Evolutionary conservation across 2,329 filamentous ascomycete species (phyloP), one percentile per base, ranked within the genome.

Genomic region (Trichocomaceae sp.): DNA sequence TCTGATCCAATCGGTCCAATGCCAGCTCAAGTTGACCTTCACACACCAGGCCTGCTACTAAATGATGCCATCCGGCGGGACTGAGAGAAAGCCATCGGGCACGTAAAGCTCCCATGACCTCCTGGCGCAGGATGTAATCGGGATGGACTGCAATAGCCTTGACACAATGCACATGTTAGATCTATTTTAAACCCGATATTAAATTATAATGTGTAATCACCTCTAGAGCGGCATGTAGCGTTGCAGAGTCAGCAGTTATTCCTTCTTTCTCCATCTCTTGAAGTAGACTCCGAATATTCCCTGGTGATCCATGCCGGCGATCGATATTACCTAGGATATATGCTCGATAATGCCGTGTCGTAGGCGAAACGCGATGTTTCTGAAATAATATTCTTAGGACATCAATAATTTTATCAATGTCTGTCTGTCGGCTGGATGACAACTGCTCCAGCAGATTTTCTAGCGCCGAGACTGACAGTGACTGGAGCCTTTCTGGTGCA

Each of bases 21-120:
- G 90, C 91, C 59, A 91, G 75, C 72, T 97, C 93, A 59, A 89
- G 85, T 63, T 95, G 86, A 0, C 84, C 82, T 62, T 96, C 91
- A 19, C 90, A 81, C 35, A 97, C 76, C 57, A 95, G 72, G 0
- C 89, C 90, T 9, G 89, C 73, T 1, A 86, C 80, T 19, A 95
- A 77, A 64, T 81, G 83, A 62, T 87, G 82, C 66, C 81, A 81
- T 8, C 84, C 86, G 6, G 79, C 76, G 10, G 77, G 79, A 42
- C 78, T 82, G 8, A 88, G 72, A 8, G 76, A 73, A 51, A 87
- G 79, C 87, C 90, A 95, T 59, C 83, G 79, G 54, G 83, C 77
- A 63, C 83, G 82, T 47, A 77, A 63, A 54, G 85, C 84, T 53
- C 82, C 74, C 39, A 96, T 74, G 3, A 96, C 78, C 35, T 85